Conservation (phyloP, 768 basidiomycete species). For the Tricholoma sp. region DNA sequence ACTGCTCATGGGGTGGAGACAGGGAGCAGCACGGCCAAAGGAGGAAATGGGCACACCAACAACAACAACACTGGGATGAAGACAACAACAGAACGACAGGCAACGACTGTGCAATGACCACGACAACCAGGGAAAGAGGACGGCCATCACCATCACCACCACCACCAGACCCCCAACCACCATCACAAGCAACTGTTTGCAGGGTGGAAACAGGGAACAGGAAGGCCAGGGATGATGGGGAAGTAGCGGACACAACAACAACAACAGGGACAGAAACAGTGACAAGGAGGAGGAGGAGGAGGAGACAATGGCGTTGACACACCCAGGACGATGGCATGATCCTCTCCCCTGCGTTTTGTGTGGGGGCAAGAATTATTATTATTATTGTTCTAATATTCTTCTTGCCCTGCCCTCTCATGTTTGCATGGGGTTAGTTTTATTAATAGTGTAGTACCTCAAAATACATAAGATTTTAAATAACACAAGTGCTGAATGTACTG, state of each 20-base stretch:
- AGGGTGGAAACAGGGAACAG: background rate
- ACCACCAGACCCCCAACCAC: background rate
- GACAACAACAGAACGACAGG: background rate
- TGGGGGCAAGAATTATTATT: background rate
- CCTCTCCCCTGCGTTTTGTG: background rate
- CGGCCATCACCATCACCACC: background rate
- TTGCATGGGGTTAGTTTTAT: background rate
- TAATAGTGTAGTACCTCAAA: background rate
- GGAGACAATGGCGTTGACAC: background rate
- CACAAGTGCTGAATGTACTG: background rate
- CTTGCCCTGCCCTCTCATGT: background rate
- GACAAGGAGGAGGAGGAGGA: background rate
- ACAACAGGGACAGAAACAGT: no score
- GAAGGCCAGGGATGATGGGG: background rate
- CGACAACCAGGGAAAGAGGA: background rate
- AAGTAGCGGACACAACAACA: background rate
- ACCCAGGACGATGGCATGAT: background rate
- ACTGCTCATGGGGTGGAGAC: no score
- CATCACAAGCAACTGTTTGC: background rate
- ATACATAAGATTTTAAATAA: background rate
- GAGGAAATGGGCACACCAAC: no score
- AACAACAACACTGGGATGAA: background rate
- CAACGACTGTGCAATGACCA: background rate
- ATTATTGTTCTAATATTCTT: background rate
- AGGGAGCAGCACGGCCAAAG: no score